Conservation (phyloP, 1,284 basidiomycete genomes). For the Ganoderma multipileum region DNA sequence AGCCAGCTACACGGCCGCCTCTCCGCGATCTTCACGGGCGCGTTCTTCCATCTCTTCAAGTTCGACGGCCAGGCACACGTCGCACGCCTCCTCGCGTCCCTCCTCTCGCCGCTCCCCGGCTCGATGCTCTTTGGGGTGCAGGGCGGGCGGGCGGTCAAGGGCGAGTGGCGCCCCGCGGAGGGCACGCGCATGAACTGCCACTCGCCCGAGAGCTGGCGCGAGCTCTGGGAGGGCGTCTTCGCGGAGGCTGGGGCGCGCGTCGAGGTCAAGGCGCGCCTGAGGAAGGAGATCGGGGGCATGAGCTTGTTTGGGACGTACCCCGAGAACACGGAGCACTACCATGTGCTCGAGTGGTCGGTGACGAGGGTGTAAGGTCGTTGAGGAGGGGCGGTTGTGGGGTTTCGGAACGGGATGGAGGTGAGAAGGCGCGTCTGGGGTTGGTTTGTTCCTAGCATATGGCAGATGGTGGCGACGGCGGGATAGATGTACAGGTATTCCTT, state of each 20-base stretch:
- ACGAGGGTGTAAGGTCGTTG: constrained; percentile 1
- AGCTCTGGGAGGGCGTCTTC: constrained; percentile 52
- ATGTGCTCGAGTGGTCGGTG: constrained; percentile 35
- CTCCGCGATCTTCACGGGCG: constrained; percentile 50
- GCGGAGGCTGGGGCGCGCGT: constrained; percentile 43
- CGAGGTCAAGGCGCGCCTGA: constrained; percentile 9
- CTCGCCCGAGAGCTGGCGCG: constrained; percentile 46
- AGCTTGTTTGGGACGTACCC: constrained; percentile 21
- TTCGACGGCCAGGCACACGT: constrained; percentile 47
- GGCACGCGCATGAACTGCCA: constrained; percentile 40
- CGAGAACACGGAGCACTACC: constrained; percentile 14
- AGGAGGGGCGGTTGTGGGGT: not conserved
- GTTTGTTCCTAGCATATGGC: not conserved
- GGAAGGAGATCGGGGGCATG: constrained; percentile 11
- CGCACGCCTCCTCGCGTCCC: constrained; percentile 44
- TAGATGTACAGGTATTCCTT: not conserved
- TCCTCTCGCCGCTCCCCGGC: constrained; percentile 44
- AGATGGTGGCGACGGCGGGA: not conserved
- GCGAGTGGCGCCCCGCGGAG: constrained; percentile 16
- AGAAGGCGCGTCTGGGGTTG: not conserved
- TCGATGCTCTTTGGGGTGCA: constrained; percentile 44
- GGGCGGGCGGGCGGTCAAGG: constrained; percentile 1
- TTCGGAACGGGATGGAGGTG: not conserved
- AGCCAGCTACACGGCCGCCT: constrained; percentile 48
- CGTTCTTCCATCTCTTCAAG: constrained; percentile 56